Conservation (phyloP, 768 basidiomycete species). For the Podaxis pistillaris region DNA sequence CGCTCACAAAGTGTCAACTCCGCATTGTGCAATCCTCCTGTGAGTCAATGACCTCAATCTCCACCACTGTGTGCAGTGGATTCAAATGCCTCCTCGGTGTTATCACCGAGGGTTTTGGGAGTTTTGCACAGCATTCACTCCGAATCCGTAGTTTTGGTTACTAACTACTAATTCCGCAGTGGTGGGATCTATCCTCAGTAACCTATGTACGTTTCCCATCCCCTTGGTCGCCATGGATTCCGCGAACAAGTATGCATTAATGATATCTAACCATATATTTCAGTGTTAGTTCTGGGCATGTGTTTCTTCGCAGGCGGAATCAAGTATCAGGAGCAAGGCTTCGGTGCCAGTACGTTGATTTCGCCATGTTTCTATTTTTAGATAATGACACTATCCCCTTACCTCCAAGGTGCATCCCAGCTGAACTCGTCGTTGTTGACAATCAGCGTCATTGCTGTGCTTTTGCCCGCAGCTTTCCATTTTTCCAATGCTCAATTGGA, state of each 20-base stretch:
- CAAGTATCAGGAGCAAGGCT: slow-evolving; percentile 77
- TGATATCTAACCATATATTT: not conserved
- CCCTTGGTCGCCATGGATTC: not conserved
- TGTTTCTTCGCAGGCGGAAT: slow-evolving; percentile 86
- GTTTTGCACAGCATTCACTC: not conserved
- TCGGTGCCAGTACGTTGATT: slow-evolving; percentile 62
- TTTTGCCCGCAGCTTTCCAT: slow-evolving; percentile 81
- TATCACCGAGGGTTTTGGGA: not conserved
- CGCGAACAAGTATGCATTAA: slow-evolving; percentile 5
- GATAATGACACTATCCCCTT: not conserved
- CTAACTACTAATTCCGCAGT: slow-evolving; percentile 42
- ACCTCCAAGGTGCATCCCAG: slow-evolving; percentile 51
- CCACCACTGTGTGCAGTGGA: not conserved
- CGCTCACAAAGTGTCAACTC: slow-evolving; percentile 55
- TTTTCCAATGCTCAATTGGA: slow-evolving; percentile 35
- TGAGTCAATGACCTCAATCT: slow-evolving; percentile 36
- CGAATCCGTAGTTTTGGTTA: slow-evolving; percentile 1
- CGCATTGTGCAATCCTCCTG: slow-evolving; percentile 78
- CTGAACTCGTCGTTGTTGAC: slow-evolving; percentile 74
- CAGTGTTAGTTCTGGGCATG: slow-evolving; percentile 85
- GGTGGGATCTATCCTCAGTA: slow-evolving; percentile 85
- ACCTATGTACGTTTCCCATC: slow-evolving; percentile 55
- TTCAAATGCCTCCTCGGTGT: not conserved
- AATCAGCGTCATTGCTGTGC: slow-evolving; percentile 75
- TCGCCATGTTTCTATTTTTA: slow-evolving; percentile 10